Conservation (phyloP, 805 yeast species). For the Nakazawaea anatomiae region DNA sequence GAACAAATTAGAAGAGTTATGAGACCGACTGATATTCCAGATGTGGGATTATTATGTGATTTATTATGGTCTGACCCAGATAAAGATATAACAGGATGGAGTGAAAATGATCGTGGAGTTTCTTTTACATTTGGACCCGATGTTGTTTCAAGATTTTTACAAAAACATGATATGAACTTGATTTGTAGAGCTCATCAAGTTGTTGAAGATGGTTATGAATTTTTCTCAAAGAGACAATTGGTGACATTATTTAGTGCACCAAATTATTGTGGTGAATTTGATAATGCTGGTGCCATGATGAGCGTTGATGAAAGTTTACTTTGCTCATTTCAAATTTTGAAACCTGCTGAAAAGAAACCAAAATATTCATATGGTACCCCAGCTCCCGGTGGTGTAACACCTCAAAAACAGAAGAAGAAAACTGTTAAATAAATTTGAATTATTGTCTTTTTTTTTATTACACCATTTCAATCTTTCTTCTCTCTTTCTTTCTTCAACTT, state of each 20-base stretch:
- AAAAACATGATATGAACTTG: constrained; percentile 96
- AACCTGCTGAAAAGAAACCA: constrained; percentile 96
- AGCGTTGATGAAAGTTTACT: constrained; percentile 92
- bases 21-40: constrained; percentile 99
- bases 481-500: not conserved
- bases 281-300: constrained; percentile 99
- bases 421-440: constrained; percentile 31
- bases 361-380: constrained; percentile 39
- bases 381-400: constrained; percentile 47
- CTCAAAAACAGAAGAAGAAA: constrained; percentile 55
- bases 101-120: constrained; percentile 98
- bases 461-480: not conserved
- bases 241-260: constrained; percentile 97
- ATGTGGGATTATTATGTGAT: constrained; percentile 94
- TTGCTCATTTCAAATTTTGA: constrained; percentile 94
- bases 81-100: constrained; percentile 97
- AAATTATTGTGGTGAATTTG: constrained; percentile 98
- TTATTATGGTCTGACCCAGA: constrained; percentile 98
- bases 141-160: constrained; percentile 92
- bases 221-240: constrained; percentile 90
- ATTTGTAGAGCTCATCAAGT: constrained; percentile 99
- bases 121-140: constrained; percentile 99
- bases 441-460: too few relatives aligned
- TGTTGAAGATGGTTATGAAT: constrained; percentile 98
- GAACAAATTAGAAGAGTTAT: constrained; percentile 97